These are phyloP conservation scores for Macaranga tanarius DNA, from an alignment of 441 rosid genomes.

Conservation along the genomic window DNA sequence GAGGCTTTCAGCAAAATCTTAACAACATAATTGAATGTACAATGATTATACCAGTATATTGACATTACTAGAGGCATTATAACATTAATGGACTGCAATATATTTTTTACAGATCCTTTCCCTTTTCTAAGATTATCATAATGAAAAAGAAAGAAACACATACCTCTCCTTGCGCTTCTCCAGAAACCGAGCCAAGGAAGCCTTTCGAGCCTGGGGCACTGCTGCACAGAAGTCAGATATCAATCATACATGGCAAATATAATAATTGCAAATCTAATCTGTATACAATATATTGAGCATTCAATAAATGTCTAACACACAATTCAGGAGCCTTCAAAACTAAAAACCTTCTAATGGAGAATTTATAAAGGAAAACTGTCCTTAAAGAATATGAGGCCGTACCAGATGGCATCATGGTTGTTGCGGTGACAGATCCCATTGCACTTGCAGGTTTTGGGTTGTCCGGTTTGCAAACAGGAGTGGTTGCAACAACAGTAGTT, in stretches of 20 bases:
- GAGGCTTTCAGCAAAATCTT: not conserved
- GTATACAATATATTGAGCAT: no score
- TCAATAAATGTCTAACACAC: not conserved
- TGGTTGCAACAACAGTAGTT: conserved; percentile 36
- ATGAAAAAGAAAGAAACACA: not conserved
- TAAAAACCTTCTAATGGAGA: not conserved
- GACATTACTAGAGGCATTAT: not conserved
- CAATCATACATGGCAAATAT: conserved; percentile 1
- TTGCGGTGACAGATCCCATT: conserved; percentile 35
- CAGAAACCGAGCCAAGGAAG: conserved; percentile 86
- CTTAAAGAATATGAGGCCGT: conserved; percentile 19
- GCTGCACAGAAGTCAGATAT: conserved; percentile 21
- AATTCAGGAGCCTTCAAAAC: not conserved
- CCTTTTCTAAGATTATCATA: not conserved
- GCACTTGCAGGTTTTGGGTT: conserved; percentile 30
- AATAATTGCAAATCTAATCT: not conserved
- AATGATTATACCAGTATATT: no score
- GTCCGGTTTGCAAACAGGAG: conserved; percentile 43
- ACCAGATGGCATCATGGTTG: conserved; percentile 63
- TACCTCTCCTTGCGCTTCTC: conserved; percentile 96
- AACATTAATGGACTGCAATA: not conserved
- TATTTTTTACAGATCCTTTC: not conserved
- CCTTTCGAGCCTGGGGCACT: conserved; percentile 88
- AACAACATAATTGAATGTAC: not conserved
- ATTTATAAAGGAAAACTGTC: not conserved